Base-by-base conservation (phyloP, 495 filamentous ascomycete genomes). In the Amniculicola lignicola region DNA sequence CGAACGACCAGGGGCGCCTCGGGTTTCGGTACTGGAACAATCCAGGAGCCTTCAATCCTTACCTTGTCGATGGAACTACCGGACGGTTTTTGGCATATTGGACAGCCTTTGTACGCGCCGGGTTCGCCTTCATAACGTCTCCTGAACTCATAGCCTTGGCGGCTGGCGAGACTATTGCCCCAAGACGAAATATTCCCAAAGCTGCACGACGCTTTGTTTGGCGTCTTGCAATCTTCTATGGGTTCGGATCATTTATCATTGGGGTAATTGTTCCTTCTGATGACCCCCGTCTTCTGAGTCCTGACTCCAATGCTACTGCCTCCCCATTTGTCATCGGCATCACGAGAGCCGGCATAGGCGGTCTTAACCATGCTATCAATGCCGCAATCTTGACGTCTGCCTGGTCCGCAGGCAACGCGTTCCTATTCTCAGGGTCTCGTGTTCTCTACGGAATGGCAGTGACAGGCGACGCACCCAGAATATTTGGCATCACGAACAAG, bases 21-120 rank as follows among this genome's bases (percentile, higher is more conserved):
- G 57, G 59, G 29, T 59, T 65, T 45, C 47, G 52, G 12, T 64
- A 64, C 28, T 64, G 61, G 61, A 64, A 60, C n/a, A 31, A 54
- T 25, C 61, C 61, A 36, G 64, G 67, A 4, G 64, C 67, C 1
- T 65, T 65, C 47, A 57, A 49, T 1, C 54, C 54, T 12, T 69
- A 67, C 39, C 24, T 67, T 9, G 49, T 53, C 2, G 50, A 40
- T 9, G 61, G 55, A 1, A 23, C n/a, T 18, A 53, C 39, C 10
- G 61, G 61, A 2, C 22, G 38, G 4, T 64, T 64, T 28, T 21
- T 60, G 2, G 56, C 37, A 1, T 60, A 53, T 28, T 56, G 48
- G 49, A 51, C 40, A 1, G 43, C 55, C 1, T 62, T 57, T 10
- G 49, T 64, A 18, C 38, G 37, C 7, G 40, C 51, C 3, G 59